These are phyloP conservation scores for Litchi chinensis DNA, from an alignment of 345 rosid species.

Conservation along the genomic window DNA sequence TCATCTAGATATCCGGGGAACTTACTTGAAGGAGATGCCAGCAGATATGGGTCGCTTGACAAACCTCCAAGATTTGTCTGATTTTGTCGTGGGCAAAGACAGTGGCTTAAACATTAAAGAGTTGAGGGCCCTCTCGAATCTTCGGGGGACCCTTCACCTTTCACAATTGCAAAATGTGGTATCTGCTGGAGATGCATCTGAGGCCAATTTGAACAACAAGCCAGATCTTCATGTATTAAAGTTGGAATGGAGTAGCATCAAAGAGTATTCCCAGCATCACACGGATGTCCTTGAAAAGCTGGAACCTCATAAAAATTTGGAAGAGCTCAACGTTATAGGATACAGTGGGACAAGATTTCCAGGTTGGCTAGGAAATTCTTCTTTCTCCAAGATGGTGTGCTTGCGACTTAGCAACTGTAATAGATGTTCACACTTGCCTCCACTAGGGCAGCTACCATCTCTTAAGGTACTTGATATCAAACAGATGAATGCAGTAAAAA, in stretches of 20 bases:
- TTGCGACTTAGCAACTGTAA: no score
- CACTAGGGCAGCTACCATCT: no score
- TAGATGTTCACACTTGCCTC: no score
- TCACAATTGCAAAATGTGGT: slow-evolving; percentile 24
- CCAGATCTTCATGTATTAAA: slow-evolving; percentile 16
- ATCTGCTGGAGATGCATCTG: slow-evolving; percentile 16
- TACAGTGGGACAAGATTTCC: no score
- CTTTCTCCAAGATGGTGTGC: no score
- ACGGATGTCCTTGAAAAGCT: no score
- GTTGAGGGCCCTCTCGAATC: slow-evolving; percentile 11
- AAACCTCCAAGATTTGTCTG: slow-evolving; percentile 11
- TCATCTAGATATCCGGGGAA: slow-evolving; percentile 26
- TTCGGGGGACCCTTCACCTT: slow-evolving; percentile 20
- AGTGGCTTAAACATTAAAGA: slow-evolving; percentile 19
- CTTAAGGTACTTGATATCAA: neutral
- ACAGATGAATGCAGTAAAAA: slow-evolving; percentile 19
- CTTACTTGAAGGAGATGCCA: slow-evolving; percentile 26
- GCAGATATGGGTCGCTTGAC: slow-evolving; percentile 13
- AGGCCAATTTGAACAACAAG: slow-evolving; percentile 20
- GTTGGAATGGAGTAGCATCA: slow-evolving; percentile 16
- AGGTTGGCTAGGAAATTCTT: no score
- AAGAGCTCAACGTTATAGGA: no score
- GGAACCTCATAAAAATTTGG: no score
- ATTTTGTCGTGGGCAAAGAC: slow-evolving; percentile 5
- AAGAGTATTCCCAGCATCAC: neutral